Conservation (phyloP, 805 yeast species). For the Ogataea glucozyma region DNA sequence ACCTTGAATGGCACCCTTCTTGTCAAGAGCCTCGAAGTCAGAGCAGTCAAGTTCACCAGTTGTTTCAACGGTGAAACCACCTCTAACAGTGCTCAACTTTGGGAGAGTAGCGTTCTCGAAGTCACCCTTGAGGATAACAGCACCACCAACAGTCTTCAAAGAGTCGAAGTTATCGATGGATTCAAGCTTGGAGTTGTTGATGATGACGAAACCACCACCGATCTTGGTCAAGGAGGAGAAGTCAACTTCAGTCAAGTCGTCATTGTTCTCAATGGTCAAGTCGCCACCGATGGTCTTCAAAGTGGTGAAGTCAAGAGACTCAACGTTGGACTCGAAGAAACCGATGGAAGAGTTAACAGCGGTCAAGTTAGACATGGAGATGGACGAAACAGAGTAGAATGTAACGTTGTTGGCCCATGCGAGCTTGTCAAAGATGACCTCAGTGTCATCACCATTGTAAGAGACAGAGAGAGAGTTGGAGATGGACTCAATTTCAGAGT, state of each 20-base stretch:
- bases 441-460: conserved; percentile 79
- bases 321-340: conserved; percentile 70
- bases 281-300: conserved; percentile 76
- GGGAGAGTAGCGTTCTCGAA: conserved; percentile 79
- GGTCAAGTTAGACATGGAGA: conserved; percentile 68
- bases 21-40: conserved; percentile 68
- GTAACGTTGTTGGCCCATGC: conserved; percentile 86
- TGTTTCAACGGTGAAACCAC: conserved; percentile 87
- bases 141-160: conserved; percentile 81
- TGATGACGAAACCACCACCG: conserved; percentile 92
- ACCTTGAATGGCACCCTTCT: conserved; percentile 86
- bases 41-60: conserved; percentile 78
- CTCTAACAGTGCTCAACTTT: conserved; percentile 74
- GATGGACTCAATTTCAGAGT: conserved; percentile 72
- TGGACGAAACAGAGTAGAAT: conserved; percentile 75
- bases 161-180: conserved; percentile 71
- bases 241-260: conserved; percentile 64
- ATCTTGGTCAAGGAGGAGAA: conserved; percentile 69
- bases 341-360: conserved; percentile 80
- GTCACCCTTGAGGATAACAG: conserved; percentile 77
- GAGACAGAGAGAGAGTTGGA: conserved; percentile 76
- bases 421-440: conserved; percentile 67
- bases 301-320: conserved; percentile 51
- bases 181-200: conserved; percentile 76
- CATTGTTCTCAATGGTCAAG: conserved; percentile 72